A percentile compares a stretch with the other conserved stretches of the same genome.
Conservation (phyloP, 495 filamentous ascomycete genomes). For the Aspergillus affinis region DNA sequence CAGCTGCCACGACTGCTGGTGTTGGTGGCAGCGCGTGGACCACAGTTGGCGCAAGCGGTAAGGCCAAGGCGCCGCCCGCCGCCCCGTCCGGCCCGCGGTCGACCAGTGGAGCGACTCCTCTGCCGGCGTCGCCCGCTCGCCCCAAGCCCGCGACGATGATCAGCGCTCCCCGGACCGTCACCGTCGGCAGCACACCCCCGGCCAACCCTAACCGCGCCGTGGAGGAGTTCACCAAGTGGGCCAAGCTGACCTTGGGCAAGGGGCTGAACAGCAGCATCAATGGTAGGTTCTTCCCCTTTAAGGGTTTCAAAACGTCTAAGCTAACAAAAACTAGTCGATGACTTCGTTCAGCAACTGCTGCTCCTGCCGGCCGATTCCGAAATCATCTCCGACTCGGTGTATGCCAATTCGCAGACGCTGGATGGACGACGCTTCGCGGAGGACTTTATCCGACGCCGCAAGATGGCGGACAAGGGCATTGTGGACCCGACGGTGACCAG, state of each 20-base stretch:
- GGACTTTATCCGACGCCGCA: slow-evolving; percentile 89
- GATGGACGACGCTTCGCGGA: slow-evolving; percentile 91
- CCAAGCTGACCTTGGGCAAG: slow-evolving; percentile 66
- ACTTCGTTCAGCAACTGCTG: slow-evolving; percentile 72
- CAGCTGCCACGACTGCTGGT: slow-evolving; percentile 29
- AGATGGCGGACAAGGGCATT: slow-evolving; percentile 86
- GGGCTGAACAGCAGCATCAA: slow-evolving; percentile 61
- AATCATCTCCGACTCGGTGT: slow-evolving; percentile 86
- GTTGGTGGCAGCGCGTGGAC: slow-evolving; percentile 68
- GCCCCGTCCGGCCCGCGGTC: slow-evolving; percentile 56
- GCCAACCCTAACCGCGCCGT: slow-evolving; percentile 57
- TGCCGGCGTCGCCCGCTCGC: slow-evolving; percentile 40
- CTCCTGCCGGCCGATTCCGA: slow-evolving; percentile 72
- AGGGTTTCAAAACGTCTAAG: slow-evolving; percentile 3
- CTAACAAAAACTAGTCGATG: slow-evolving; percentile 61
- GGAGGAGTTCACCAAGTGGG: slow-evolving; percentile 95
- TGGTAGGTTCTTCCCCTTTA: slow-evolving; percentile 37
- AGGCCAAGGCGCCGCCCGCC: slow-evolving; percentile 72
- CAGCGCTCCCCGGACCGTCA: slow-evolving; percentile 39
- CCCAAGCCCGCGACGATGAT: slow-evolving; percentile 40
- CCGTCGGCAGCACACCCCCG: slow-evolving; percentile 32
- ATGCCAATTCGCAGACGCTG: slow-evolving; percentile 78
- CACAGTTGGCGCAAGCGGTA: slow-evolving; percentile 92
- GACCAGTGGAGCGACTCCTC: slow-evolving; percentile 47
- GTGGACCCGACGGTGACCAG: slow-evolving; percentile 53